Evolutionary conservation across 306 rosid genomes (phyloP).

Genomic region (Sesbania bispinosa): DNA sequence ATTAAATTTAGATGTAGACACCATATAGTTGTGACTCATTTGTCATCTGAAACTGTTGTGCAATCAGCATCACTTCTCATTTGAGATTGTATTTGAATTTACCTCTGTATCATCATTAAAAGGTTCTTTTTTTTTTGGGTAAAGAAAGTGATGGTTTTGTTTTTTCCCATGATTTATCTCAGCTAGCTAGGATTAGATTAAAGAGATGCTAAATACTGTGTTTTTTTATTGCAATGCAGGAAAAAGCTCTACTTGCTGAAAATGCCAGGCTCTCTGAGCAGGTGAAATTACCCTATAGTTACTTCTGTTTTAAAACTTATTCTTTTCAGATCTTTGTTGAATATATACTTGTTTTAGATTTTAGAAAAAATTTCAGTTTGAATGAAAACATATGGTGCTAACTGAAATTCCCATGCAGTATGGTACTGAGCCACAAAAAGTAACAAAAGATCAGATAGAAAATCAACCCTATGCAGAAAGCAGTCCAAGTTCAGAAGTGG

Average conservation of each 20-base stretch:
- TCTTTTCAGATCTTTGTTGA: neutral
- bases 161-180: neutral
- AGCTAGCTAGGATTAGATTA: neutral
- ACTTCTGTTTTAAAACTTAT: neutral
- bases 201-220: conserved; percentile 3
- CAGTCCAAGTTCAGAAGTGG: conserved; percentile 67
- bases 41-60: neutral
- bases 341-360: neutral
- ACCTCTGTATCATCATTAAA: neutral
- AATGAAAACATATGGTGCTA: neutral
- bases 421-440: conserved; percentile 17
- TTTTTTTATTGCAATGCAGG: conserved; percentile 49
- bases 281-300: conserved; percentile 36
- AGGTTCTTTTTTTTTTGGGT: neutral
- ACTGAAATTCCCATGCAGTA: conserved; percentile 29
- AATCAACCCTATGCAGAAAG: conserved; percentile 35
- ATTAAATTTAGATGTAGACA: neutral
- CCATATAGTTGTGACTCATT: neutral
- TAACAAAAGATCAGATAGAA: conserved; percentile 20
- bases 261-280: conserved; percentile 58
- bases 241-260: conserved; percentile 51
- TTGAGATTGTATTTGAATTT: neutral
- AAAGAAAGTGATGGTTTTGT: neutral
- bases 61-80: neutral
- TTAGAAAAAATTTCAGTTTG: neutral